Base-by-base conservation (phyloP, 345 rosid species). In the Garcia nutans region DNA sequence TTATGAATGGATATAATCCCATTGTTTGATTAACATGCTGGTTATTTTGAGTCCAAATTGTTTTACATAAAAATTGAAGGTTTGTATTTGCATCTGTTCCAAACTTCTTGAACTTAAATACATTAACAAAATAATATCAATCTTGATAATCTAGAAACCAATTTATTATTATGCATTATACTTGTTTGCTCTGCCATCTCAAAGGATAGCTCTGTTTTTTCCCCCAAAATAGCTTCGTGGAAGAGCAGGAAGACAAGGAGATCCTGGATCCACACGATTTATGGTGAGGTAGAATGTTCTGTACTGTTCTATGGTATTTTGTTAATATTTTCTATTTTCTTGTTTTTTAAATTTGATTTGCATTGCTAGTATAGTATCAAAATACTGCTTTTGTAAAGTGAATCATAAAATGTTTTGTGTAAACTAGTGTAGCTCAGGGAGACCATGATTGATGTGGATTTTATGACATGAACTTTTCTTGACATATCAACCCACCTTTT, bases 231-330 rank as follows among this genome's bases (percentile, higher is more conserved):
- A 94, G 98, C 98, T 94, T 79, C 97, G 98, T 75, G 98, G 98
- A 67, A 83, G 98, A 90, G 96, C 98, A 77, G 98, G 97, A 85
- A 89, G 98, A 85, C 97, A 94, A 81, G 98, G 98, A 41, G 98
- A 94, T 88, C 98, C 92, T 76, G 97, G 97, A 82, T 94, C 98
- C 63, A 92, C 98, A 11, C 88, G 95, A 77, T 94, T 94, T 86
- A 92, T 94, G 97, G 93, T 92, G 76, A 92, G 98, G 98, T 94
- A 90, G 79, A 66, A 33, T 22, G 47, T 50, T 33, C 20, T 9
- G 37, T 55, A 8, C 31, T 23, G 20, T 65, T 37, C 49, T 65
- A 68, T 31, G 17, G 7, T 16, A 28, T 64, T 65, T n/a, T 49
- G 7, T 49, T 41, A 10, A 0, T n/a, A 15, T 22, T 37, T 33